These are phyloP conservation scores for Obelidium mucronatum DNA, from an alignment of 192 early-diverging fungal species.

Conservation along the genomic window DNA sequence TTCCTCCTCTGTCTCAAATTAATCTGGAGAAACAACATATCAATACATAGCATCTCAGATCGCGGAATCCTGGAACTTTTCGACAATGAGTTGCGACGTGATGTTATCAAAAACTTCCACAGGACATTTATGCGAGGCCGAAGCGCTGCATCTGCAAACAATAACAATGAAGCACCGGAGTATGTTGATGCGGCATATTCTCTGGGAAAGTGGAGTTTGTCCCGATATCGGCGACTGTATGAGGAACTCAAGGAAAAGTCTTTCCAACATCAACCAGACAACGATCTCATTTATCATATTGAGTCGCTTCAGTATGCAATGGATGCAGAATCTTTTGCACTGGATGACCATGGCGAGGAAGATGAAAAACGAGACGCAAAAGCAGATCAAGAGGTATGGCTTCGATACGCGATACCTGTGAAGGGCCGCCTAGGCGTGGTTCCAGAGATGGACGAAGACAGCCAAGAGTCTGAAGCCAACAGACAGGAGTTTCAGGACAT, in stretches of 20 bases:
- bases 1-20: background rate
- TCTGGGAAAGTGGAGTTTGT: slow-evolving; percentile 42
- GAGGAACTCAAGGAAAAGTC: slow-evolving; percentile 26
- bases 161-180: background rate
- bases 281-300: slow-evolving; percentile 26
- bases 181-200: slow-evolving; percentile 43
- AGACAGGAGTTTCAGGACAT: slow-evolving; percentile 29
- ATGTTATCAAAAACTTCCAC: slow-evolving; percentile 25
- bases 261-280: slow-evolving; percentile 24
- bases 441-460: slow-evolving; percentile 28
- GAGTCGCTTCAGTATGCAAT: slow-evolving; percentile 39
- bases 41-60: slow-evolving; percentile 11
- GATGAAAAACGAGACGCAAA: slow-evolving; percentile 22
- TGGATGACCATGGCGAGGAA: slow-evolving; percentile 26
- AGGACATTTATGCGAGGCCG: background rate
- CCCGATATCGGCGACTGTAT: slow-evolving; percentile 39
- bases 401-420: slow-evolving; percentile 33
- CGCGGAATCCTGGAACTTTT: slow-evolving; percentile 31
- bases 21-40: background rate
- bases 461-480: slow-evolving; percentile 10
- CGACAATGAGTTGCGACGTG: slow-evolving; percentile 27
- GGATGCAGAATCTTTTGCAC: slow-evolving; percentile 25
- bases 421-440: slow-evolving; percentile 7
- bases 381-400: slow-evolving; percentile 44
- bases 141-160: background rate